Evolutionary conservation across 2,329 filamentous ascomycete genomes (phyloP), one percentile per base, ranked within the genome.

Genomic region (Apiospora malaysiana): DNA sequence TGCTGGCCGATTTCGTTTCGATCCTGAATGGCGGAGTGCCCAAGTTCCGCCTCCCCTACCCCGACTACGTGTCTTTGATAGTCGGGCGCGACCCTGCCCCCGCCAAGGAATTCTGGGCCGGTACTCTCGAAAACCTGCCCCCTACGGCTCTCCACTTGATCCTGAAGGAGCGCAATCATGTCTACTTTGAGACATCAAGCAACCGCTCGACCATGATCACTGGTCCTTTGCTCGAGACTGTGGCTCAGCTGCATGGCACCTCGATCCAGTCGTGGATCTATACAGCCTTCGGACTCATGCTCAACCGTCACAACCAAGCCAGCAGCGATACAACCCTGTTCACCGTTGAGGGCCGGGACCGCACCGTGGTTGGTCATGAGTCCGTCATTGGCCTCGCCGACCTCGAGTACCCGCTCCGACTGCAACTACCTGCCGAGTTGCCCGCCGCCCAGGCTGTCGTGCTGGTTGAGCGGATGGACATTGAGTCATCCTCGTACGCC

Each of bases 341-440:
- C 56, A 45, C 68, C 10, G 49, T 65, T 14, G 66, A 71, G 56
- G 70, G 70, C 40, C 68, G 70, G 40, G 56, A 71, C 45, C 56
- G 43, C n/a, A 71, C 70, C 21, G 46, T 71, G 37, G 51, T 63
- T 27, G 56, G 59, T 37, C 43, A 71, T 59, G 70, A 71, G 7
- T 68, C 70, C 4, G 70, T 71, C n/a, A 49, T 71, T 16, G 70
- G 70, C 12, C 69, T 51, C 66, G 67, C 37, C 21, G 70, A 71
- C 46, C 67, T 66, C 14, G 67, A 71, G n/a, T 69, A 71, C 56
- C 70, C 70, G 25, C 51, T 71, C 42, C 66, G 42, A 47, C 42
- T 69, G 12, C 49, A 59, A n/a, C 46, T 71, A 18, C n/a, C 42
- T 25, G 43, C 45, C 27, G 47, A 65, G n/a, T 10, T 47, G 12